Percentiles rank a stretch among this genome's conserved stretches.
Conservation (phyloP, 768 basidiomycete genomes). For the Collybiopsis luxurians region DNA sequence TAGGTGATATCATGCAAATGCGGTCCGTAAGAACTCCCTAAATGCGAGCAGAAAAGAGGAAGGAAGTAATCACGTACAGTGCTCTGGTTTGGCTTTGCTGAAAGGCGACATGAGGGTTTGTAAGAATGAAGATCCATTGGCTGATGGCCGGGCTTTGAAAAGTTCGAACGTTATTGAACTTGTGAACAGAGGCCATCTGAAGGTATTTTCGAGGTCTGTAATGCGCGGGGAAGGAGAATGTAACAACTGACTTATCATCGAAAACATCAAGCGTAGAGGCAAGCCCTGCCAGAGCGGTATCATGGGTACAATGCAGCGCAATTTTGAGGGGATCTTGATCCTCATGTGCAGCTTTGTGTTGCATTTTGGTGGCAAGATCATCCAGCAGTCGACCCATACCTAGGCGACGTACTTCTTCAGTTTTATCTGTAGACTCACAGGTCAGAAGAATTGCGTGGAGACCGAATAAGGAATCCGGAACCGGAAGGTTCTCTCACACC, state of each 20-base stretch:
- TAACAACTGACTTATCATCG: slow-evolving; percentile 54
- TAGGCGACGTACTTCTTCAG: slow-evolving; percentile 69
- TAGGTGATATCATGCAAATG: too few species aligned
- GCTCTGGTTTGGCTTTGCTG: slow-evolving; percentile 28
- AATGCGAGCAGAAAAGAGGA: not conserved
- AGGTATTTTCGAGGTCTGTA: slow-evolving; percentile 2
- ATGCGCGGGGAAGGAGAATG: not conserved
- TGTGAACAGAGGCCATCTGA: slow-evolving; percentile 75
- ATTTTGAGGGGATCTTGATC: slow-evolving; percentile 54
- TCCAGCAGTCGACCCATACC: slow-evolving; percentile 76
- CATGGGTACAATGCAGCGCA: slow-evolving; percentile 70
- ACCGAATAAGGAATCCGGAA: not conserved
- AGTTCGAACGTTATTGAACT: slow-evolving; percentile 74
- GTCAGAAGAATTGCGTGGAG: not conserved
- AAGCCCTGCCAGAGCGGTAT: slow-evolving; percentile 66
- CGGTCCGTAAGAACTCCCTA: too few species aligned
- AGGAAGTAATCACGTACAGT: slow-evolving; percentile 34
- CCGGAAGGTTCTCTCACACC: slow-evolving; percentile 18
- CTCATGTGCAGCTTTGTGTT: slow-evolving; percentile 46
- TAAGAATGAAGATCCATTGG: slow-evolving; percentile 19
- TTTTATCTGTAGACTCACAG: slow-evolving; percentile 47
- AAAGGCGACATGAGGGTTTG: slow-evolving; percentile 40
- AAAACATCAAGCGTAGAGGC: slow-evolving; percentile 67
- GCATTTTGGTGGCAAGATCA: slow-evolving; percentile 63
- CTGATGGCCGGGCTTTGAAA: slow-evolving; percentile 40